Percentiles rank a stretch among this genome's conserved stretches.
Conservation (phyloP, 805 yeast species). For the Kazachstania psychrophila region DNA sequence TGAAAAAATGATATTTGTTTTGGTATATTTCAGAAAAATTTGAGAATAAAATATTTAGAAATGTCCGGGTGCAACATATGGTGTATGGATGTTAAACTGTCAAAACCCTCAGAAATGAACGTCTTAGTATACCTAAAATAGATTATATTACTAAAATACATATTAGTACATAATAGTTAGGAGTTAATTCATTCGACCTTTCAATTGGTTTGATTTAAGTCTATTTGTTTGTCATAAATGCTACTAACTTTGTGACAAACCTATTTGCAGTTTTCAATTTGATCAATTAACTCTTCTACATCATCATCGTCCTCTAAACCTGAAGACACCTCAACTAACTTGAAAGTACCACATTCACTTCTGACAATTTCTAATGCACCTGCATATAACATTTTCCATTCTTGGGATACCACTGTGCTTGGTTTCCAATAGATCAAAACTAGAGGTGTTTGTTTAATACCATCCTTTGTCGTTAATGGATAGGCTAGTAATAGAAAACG, state of each 20-base stretch:
- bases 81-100: too few relatives aligned
- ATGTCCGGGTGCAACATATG: background rate
- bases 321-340: constrained; percentile 28
- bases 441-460: constrained; percentile 62
- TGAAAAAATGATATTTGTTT: too few relatives aligned
- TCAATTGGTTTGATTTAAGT: too few relatives aligned
- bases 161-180: too few relatives aligned
- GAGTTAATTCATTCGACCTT: too few relatives aligned
- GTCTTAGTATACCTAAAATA: too few relatives aligned
- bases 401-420: constrained; percentile 66
- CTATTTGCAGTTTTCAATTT: constrained; percentile 32
- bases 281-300: constrained; percentile 23
- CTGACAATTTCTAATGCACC: constrained; percentile 79
- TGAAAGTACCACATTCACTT: constrained; percentile 67
- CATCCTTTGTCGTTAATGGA: constrained; percentile 62
- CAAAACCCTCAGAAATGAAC: too few relatives aligned
- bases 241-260: too few relatives aligned
- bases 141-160: too few relatives aligned
- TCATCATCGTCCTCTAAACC: constrained; percentile 29
- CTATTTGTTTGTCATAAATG: background rate
- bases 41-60: background rate
- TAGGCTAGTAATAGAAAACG: constrained; percentile 68
- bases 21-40: background rate
- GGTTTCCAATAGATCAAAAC: constrained; percentile 86
- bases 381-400: constrained; percentile 79